Percentiles rank a stretch among this genome's conserved stretches.
Evolutionary conservation across 2,329 filamentous ascomycete genomes (phyloP).

Genomic region (Talaromyces sp.): DNA sequence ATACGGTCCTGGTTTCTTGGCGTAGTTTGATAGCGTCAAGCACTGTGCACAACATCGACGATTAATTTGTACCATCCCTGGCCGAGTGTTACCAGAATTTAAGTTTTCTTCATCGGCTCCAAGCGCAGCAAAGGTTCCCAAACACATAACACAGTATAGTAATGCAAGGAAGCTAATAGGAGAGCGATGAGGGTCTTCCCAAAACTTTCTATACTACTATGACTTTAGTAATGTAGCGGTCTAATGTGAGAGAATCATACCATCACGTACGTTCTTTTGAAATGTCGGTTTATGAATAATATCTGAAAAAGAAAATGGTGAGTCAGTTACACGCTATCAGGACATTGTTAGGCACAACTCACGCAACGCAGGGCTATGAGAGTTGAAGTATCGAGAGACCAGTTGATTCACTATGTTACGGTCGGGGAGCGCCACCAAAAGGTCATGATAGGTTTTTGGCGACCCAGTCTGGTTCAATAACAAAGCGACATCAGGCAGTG

Average conservation of each 20-base stretch:
- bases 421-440: not conserved
- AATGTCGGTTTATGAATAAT: slow-evolving; percentile 10
- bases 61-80: not conserved
- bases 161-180: slow-evolving; percentile 6
- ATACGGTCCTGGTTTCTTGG: not conserved
- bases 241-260: not conserved
- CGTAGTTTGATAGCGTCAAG: slow-evolving; percentile 7
- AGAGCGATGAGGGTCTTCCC: not conserved
- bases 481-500: not conserved
- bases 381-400: slow-evolving; percentile 10
- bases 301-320: not conserved
- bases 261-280: slow-evolving; percentile 9
- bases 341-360: not conserved
- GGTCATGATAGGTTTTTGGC: not conserved
- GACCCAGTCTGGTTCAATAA: not conserved
- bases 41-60: slow-evolving; percentile 10
- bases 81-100: not conserved
- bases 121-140: slow-evolving; percentile 1
- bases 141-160: slow-evolving; percentile 7
- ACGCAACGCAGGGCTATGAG: slow-evolving; percentile 8
- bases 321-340: not conserved
- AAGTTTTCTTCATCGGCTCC: not conserved
- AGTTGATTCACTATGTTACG: slow-evolving; percentile 8
- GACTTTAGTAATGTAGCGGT: not conserved
- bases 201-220: slow-evolving; percentile 8